Percentiles rank a stretch among this genome's conserved stretches.
Evolutionary conservation across 2,329 filamentous ascomycete genomes (phyloP).

Genomic region (Xylaria digitata): DNA sequence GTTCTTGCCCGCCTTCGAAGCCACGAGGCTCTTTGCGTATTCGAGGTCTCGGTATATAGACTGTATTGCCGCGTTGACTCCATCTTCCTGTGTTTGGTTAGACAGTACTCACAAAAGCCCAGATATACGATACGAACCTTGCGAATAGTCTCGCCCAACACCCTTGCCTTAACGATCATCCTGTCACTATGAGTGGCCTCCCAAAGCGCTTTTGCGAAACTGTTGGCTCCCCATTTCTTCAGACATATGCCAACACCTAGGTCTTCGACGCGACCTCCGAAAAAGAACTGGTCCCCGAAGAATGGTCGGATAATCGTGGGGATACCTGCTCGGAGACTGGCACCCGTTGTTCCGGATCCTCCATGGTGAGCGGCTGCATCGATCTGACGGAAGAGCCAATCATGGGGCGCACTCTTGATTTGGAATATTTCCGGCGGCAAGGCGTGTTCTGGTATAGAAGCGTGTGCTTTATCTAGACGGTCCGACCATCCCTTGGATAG

Average conservation of each 20-base stretch:
- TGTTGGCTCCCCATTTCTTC: slow-evolving; percentile 87
- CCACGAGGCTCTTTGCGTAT: slow-evolving; percentile 87
- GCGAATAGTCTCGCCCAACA: slow-evolving; percentile 87
- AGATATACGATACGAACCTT: slow-evolving; percentile 67
- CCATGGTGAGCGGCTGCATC: slow-evolving; percentile 96
- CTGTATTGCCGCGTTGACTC: slow-evolving; percentile 90
- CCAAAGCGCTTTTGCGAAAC: slow-evolving; percentile 89
- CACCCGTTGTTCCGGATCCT: slow-evolving; percentile 93
- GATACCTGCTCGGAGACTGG: slow-evolving; percentile 87
- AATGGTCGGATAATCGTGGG: slow-evolving; percentile 97
- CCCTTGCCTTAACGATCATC: slow-evolving; percentile 87
- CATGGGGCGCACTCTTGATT: slow-evolving; percentile 92
- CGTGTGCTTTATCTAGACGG: slow-evolving; percentile 58
- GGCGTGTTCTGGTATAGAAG: slow-evolving; percentile 69
- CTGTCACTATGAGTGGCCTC: slow-evolving; percentile 88
- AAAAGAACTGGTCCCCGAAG: slow-evolving; percentile 98
- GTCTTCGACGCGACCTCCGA: slow-evolving; percentile 88
- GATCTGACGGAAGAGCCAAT: slow-evolving; percentile 95
- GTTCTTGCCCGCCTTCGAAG: slow-evolving; percentile 69
- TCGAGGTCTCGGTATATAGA: slow-evolving; percentile 95
- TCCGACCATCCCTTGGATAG: slow-evolving; percentile 98
- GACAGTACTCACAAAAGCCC: slow-evolving; percentile 35
- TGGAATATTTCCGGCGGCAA: slow-evolving; percentile 84
- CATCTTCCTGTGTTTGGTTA: slow-evolving; percentile 75
- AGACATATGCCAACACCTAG: slow-evolving; percentile 91